Evolutionary conservation across 1,284 basidiomycete species (phyloP).

Genomic region (Microbotryum saponariae): DNA sequence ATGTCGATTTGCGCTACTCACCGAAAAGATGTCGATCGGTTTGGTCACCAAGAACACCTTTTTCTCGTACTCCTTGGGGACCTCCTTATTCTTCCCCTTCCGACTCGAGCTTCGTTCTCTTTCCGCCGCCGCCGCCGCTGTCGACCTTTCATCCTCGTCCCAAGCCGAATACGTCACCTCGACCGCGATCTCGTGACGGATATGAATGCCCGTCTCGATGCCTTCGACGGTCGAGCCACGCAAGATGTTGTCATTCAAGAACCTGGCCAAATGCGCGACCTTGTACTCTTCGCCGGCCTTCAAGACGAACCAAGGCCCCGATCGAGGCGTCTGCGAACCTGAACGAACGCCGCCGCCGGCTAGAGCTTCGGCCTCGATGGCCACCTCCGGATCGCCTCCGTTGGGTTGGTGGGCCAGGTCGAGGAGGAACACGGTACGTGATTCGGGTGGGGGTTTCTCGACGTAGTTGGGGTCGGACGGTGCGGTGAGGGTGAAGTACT

Average conservation of each 20-base stretch:
- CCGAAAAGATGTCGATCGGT: not conserved
- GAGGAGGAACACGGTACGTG: constrained; percentile 3
- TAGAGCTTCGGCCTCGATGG: not conserved
- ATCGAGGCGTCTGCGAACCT: not conserved
- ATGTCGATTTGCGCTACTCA: not conserved
- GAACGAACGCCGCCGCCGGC: not conserved
- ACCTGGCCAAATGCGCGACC: not conserved
- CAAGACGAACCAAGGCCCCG: not conserved
- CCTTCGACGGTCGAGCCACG: not conserved
- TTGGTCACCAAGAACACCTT: not conserved
- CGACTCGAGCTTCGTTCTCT: not conserved
- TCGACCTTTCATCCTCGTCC: not conserved
- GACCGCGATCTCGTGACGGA: constrained; percentile 1
- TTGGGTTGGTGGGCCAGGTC: not conserved
- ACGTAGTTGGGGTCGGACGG: not conserved
- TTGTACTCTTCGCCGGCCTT: not conserved
- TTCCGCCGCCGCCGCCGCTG: no score
- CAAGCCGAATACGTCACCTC: constrained; percentile 1
- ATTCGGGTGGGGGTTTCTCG: not conserved
- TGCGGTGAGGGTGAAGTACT: not conserved
- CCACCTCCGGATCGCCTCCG: not conserved
- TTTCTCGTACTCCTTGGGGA: not conserved
- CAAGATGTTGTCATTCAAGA: constrained; percentile 6
- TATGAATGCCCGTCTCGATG: not conserved
- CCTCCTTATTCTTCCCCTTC: not conserved